Evolutionary conservation across 108 stramenopile genomes (phyloP).

Genomic region (Skeletonema potamos): DNA sequence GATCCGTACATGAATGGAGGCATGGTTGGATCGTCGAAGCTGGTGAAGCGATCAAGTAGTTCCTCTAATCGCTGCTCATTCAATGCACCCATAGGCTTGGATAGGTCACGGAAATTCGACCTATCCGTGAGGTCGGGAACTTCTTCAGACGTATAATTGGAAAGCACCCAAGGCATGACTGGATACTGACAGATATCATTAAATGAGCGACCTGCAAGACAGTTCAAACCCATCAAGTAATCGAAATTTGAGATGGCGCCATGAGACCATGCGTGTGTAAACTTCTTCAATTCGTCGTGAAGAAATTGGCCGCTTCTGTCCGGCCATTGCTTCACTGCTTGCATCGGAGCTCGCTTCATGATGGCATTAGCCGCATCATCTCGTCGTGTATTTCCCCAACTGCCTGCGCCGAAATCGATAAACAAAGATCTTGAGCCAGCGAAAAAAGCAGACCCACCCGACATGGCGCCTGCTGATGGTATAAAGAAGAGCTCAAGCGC

Average conservation of each 20-base stretch:
- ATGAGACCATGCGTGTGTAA: constrained; percentile 89
- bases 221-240: constrained; percentile 93
- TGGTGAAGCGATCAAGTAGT: constrained; percentile 90
- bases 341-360: constrained; percentile 82
- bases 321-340: constrained; percentile 91
- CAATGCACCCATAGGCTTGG: constrained; percentile 94
- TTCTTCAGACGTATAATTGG: constrained; percentile 87
- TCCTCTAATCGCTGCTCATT: constrained; percentile 90
- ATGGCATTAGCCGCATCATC: constrained; percentile 87
- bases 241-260: constrained; percentile 96
- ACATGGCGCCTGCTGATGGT: constrained; percentile 80
- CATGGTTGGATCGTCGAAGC: constrained; percentile 91
- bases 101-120: constrained; percentile 88
- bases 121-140: constrained; percentile 89
- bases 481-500: constrained; percentile 96
- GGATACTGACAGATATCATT: constrained; percentile 99
- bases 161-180: constrained; percentile 98
- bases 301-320: constrained; percentile 80
- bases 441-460: constrained; percentile 74
- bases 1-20: constrained; percentile 98
- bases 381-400: constrained; percentile 75
- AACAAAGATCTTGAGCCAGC: constrained; percentile 84
- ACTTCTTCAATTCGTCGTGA: constrained; percentile 79
- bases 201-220: constrained; percentile 93
- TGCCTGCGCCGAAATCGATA: constrained; percentile 89